Base-by-base conservation (phyloP, 192 early-diverging fungal genomes). In the Umbelopsis ramanniana region DNA sequence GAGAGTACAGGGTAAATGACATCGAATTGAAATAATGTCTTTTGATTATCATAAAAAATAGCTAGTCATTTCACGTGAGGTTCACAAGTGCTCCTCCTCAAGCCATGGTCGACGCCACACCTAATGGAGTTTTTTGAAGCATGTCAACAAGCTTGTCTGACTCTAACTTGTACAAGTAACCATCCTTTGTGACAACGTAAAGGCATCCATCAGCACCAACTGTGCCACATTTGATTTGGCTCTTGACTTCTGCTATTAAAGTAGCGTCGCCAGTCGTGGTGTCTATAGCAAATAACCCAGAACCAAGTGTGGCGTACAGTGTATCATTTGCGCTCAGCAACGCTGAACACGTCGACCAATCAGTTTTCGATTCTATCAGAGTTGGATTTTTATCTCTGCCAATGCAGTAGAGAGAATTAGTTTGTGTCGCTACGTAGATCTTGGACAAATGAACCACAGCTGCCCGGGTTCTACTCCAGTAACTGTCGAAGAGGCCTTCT, bases 41-140 rank as follows among this genome's bases (percentile, higher is more conserved):
- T 19, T 50, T 17, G 14, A 37, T 43, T 63, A 63, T 1, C n/a
- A 63, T 15, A 19, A 63, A 43, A 7, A 43, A 43, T 11, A 4
- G 6, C 40, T 43, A 43, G 40, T 17, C 15, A 33, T 63, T 63
- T 29, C 57, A 63, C 57, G 57, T 63, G 57, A 63, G 57, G 57
- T 63, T 63, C 57, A 63, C 57, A 63, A 29, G 40, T 43, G 40
- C 29, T 43, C 40, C 6, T 12, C 38, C 3, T 50, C 17, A 50
- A 0, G 48, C 48, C 15, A 50, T 50, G 19, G 48, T 50, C n/a
- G 48, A 50, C 48, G 48, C 48, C 48, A 50, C 48, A 50, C 48
- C 48, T n/a, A 50, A 19, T 17, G 4, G 5, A 0, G 48, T 0
- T 6, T 0, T 19, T 4, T 50, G 9, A 8, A 50, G n/a, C 6